Conservation (phyloP, 2,329 filamentous ascomycete species). For the Exserohilum turcica region DNA sequence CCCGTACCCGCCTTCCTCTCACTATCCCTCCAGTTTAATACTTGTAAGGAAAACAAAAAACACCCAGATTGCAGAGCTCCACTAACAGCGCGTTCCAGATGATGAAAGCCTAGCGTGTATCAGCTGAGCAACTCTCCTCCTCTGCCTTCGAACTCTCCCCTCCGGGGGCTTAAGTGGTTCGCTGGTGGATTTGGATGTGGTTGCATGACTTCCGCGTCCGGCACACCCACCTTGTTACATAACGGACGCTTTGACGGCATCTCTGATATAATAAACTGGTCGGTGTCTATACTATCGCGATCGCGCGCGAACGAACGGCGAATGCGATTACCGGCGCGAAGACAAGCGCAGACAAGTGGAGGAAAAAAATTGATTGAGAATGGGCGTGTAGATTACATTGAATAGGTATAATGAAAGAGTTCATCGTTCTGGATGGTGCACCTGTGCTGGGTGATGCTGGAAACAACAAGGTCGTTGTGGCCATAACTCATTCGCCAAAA, state of each 20-base stretch:
- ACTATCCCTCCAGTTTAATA: slow-evolving; percentile 99
- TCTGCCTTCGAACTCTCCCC: slow-evolving; percentile 81
- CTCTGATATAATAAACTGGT: slow-evolving; percentile 79
- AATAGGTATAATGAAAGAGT: slow-evolving; percentile 10
- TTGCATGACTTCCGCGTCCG: slow-evolving; percentile 98
- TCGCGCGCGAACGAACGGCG: neutral
- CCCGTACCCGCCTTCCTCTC: slow-evolving; percentile 49
- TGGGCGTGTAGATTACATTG: slow-evolving; percentile 5
- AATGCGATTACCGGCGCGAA: neutral
- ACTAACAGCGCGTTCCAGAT: slow-evolving; percentile 64
- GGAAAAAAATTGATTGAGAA: neutral
- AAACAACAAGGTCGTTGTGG: neutral
- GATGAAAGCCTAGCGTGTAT: slow-evolving; percentile 99
- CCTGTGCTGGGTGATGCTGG: slow-evolving; percentile 6
- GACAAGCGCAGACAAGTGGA: neutral
- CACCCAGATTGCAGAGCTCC: neutral
- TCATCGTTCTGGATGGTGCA: neutral
- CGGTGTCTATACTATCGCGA: slow-evolving; percentile 44
- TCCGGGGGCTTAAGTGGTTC: slow-evolving; percentile 87
- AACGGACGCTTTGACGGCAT: slow-evolving; percentile 96
- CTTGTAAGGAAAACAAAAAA: slow-evolving; percentile 67
- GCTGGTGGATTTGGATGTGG: slow-evolving; percentile 66
- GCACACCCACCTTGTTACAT: slow-evolving; percentile 98
- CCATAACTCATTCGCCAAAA: slow-evolving; percentile 23
- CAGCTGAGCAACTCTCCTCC: slow-evolving; percentile 79